Evolutionary conservation across 1,139 yeast genomes (phyloP), one percentile per base, ranked within the genome.

Genomic region (Blastobotrys proliferans): DNA sequence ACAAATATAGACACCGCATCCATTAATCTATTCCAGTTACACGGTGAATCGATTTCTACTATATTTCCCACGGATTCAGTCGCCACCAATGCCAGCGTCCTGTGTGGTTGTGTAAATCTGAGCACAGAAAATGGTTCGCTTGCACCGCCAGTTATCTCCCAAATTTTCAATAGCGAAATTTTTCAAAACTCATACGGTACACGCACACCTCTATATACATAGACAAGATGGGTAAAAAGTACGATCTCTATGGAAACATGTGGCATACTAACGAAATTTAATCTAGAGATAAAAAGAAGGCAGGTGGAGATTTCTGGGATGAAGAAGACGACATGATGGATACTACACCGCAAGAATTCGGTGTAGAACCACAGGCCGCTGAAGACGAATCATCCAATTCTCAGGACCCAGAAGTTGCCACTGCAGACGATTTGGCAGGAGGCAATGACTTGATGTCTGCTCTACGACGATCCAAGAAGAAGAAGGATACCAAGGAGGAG

Each of bases 251-350:
- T 21, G 6, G 4, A 31, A 24, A n/a, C 11, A 18, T 29, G 11
- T 29, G 13, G 11, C 3, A 29, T 29, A 5, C 5, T n/a, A 27
- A 27, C 13, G 13, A 17, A 11, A 30, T 16, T 4, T 8, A 19
- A 16, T 18, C 3, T 18, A 24, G 26, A 52, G 62, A 44, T 45
- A 79, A 79, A 64, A 70, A 74, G 53, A 77, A 74, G 70, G 55
- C 60, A 72, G 83, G 78, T 44, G 83, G 78, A 45, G 90, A 81
- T 60, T 75, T 78, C 70, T 84, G 94, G 92, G 95, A 84, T 47
- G 95, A 86, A 49, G 95, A 83, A 5, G 82, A 76, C 45, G 73
- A 70, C 43, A 85, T 78, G 35, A 55, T 56, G 52, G 67, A 69
- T 39, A 73, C 79, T 21, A 74, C 73, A 52, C 74, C 75, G 42